These are phyloP conservation scores for Neolentinus lepideus DNA, from an alignment of 1,284 basidiomycete species.

Conservation along the genomic window DNA sequence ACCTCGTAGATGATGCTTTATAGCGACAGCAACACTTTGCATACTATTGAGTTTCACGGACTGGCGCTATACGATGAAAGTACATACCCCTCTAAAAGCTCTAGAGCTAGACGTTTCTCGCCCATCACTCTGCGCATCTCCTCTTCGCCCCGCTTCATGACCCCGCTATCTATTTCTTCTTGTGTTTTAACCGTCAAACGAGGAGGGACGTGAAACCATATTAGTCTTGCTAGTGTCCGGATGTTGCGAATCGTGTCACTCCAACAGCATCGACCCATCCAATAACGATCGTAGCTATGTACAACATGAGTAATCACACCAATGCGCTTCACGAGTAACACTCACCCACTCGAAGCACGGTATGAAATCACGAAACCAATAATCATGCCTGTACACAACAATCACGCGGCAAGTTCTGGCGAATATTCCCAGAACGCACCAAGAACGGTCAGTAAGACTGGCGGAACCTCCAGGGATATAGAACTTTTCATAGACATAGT, in stretches of 20 bases:
- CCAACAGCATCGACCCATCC: constrained; percentile 55
- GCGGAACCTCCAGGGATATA: constrained; percentile 39
- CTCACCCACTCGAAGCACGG: constrained; percentile 50
- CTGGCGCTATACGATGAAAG: background rate
- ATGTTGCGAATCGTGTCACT: constrained; percentile 47
- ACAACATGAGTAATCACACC: constrained; percentile 2
- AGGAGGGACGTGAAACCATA: constrained; percentile 60
- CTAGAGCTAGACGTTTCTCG: constrained; percentile 54
- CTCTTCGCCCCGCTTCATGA: constrained; percentile 22
- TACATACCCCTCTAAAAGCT: constrained; percentile 48
- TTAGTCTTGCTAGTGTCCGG: constrained; percentile 41
- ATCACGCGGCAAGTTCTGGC: background rate
- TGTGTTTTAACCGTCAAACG: constrained; percentile 29
- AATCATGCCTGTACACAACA: constrained; percentile 42
- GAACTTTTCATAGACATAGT: constrained; percentile 33
- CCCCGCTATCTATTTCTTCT: constrained; percentile 24
- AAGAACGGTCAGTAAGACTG: constrained; percentile 53
- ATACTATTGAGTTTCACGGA: background rate
- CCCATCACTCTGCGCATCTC: constrained; percentile 45
- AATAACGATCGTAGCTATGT: constrained; percentile 53
- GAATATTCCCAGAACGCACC: constrained; percentile 26
- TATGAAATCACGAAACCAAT: constrained; percentile 69
- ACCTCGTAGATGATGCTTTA: constrained; percentile 65
- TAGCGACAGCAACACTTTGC: constrained; percentile 42
- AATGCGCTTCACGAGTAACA: constrained; percentile 3